These are phyloP conservation scores for Wickerhamomyces chaumierensis DNA, from an alignment of 805 yeast species.

Conservation along the genomic window DNA sequence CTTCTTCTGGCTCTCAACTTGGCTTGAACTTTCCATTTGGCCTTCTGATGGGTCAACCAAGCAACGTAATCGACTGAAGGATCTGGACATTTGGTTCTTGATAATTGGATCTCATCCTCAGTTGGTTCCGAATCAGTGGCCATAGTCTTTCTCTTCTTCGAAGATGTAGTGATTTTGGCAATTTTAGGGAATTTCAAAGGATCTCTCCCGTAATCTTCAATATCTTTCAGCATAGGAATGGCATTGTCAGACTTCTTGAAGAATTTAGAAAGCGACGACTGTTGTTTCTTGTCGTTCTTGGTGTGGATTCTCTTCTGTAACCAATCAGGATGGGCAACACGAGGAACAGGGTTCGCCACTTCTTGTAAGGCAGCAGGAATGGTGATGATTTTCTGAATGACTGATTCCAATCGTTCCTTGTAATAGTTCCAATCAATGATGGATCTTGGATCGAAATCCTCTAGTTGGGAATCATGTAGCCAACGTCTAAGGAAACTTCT, in stretches of 20 bases:
- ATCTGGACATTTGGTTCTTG: slow-evolving; percentile 50
- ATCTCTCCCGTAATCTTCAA: slow-evolving; percentile 57
- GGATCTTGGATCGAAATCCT: slow-evolving; percentile 75
- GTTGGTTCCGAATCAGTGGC: slow-evolving; percentile 23
- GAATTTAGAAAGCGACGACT: slow-evolving; percentile 49
- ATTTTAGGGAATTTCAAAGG: slow-evolving; percentile 15
- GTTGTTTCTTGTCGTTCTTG: slow-evolving; percentile 60
- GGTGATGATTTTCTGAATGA: slow-evolving; percentile 86
- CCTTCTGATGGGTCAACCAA: slow-evolving; percentile 66
- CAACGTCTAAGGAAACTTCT: slow-evolving; percentile 71
- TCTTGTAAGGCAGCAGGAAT: slow-evolving; percentile 96
- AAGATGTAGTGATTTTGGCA: slow-evolving; percentile 28
- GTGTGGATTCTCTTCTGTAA: slow-evolving; percentile 49
- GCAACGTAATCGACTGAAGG: slow-evolving; percentile 56
- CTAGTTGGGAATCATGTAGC: slow-evolving; percentile 70
- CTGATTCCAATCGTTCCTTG: slow-evolving; percentile 81
- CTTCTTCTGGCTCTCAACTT: slow-evolving; percentile 60
- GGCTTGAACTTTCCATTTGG: slow-evolving; percentile 79
- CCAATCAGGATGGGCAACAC: slow-evolving; percentile 95
- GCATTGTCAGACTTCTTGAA: slow-evolving; percentile 36
- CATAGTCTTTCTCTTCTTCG: slow-evolving; percentile 20
- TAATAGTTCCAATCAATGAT: slow-evolving; percentile 93
- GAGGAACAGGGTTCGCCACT: slow-evolving; percentile 83
- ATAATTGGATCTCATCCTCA: slow-evolving; percentile 39
- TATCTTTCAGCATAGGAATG: slow-evolving; percentile 41